A percentile compares a stretch with the other conserved stretches of the same genome.
phyloP scores from a whole-genome alignment of 1,284 basidiomycete species.

The Wolfiporia cocos region DNA sequence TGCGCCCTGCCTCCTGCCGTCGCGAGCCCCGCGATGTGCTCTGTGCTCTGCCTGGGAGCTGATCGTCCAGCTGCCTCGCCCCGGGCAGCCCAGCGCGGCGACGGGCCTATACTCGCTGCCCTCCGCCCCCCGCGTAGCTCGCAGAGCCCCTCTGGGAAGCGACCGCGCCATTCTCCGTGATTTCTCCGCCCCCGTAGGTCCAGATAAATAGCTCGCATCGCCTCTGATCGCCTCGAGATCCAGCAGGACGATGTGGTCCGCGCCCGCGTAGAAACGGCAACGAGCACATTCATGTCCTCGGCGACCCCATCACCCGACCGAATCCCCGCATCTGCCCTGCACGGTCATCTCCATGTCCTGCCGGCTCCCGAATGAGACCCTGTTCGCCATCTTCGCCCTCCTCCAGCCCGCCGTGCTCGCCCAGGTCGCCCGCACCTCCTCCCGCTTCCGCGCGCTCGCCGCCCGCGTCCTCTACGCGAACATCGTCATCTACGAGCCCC shows the following conservation, averaged over 20 bases:
- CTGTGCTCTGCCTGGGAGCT: too few species aligned
- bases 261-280: neutral
- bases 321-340: neutral
- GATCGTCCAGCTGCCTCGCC: neutral
- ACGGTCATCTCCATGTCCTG: constrained; percentile 12
- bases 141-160: constrained; percentile 14
- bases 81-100: too few species aligned
- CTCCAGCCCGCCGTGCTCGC: constrained; percentile 37
- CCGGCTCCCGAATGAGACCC: constrained; percentile 52
- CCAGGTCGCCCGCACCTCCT: constrained; percentile 38
- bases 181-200: constrained; percentile 21
- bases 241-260: neutral
- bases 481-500: constrained; percentile 39
- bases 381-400: constrained; percentile 41
- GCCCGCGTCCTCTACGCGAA: constrained; percentile 53
- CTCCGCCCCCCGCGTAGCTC: neutral
- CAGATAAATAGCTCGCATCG: constrained; percentile 11
- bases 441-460: constrained; percentile 45
- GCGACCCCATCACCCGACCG: too few species aligned
- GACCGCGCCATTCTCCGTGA: constrained; percentile 18
- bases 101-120: too few species aligned
- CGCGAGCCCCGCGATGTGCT: neutral
- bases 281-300: neutral
- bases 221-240: constrained; percentile 16
- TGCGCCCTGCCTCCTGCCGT: neutral